Percentiles rank a stretch among this genome's conserved stretches.
Evolutionary conservation across 768 basidiomycete species (phyloP).

Genomic region (Lentinula aciculospora): DNA sequence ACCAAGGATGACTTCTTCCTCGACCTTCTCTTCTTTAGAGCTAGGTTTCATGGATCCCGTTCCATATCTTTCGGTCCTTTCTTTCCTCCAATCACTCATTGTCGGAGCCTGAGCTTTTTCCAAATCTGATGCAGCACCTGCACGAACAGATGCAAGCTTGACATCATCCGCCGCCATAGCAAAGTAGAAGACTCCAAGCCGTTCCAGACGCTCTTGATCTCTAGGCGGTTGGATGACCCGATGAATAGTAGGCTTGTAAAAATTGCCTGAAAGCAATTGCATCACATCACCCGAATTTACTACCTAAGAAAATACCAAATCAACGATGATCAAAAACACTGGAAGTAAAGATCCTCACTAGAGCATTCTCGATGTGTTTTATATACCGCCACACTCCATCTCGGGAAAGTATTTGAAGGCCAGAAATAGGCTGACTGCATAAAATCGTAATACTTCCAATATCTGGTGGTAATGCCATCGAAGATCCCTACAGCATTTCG

Average conservation of each 20-base stretch:
- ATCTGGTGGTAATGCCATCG: constrained; percentile 23
- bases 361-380: constrained; percentile 50
- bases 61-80: constrained; percentile 47
- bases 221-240: constrained; percentile 54
- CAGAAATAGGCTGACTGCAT: constrained; percentile 57
- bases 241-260: constrained; percentile 54
- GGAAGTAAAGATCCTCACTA: constrained; percentile 26
- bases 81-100: constrained; percentile 48
- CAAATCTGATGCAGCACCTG: constrained; percentile 23
- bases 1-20: constrained; percentile 52
- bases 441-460: constrained; percentile 52
- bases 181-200: constrained; percentile 59
- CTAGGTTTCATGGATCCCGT: constrained; percentile 34
- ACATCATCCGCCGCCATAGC: constrained; percentile 44
- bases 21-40: constrained; percentile 32
- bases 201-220: constrained; percentile 43
- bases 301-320: constrained; percentile 23
- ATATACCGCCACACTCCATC: constrained; percentile 56
- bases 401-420: constrained; percentile 47
- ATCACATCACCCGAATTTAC: constrained; percentile 57
- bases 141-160: constrained; percentile 35
- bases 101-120: constrained; percentile 33
- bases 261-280: constrained; percentile 57
- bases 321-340: not conserved
- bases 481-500: not conserved